Percentiles rank a stretch among this genome's conserved stretches.
Evolutionary conservation across 495 filamentous ascomycete genomes (phyloP).

Genomic region (Aspergillus heteromorphus): DNA sequence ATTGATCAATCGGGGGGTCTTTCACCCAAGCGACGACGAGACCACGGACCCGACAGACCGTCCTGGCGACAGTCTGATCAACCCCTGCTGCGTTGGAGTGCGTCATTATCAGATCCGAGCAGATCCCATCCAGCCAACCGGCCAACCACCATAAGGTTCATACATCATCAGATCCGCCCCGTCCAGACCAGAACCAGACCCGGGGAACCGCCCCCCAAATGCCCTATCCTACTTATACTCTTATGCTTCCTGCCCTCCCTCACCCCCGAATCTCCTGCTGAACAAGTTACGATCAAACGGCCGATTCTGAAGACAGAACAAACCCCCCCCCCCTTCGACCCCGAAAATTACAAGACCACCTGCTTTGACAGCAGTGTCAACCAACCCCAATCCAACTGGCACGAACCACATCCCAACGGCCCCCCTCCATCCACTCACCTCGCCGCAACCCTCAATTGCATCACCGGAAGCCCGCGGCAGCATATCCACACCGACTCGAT

Average conservation of each 20-base stretch:
- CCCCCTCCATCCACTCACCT: background rate
- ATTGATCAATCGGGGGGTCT: background rate
- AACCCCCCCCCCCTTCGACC: too few species aligned
- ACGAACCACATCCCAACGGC: background rate
- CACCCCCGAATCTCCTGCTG: background rate
- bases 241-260: background rate
- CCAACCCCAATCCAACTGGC: background rate
- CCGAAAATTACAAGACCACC: background rate
- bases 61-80: background rate
- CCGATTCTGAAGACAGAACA: background rate
- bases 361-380: background rate
- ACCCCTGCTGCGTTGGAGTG: background rate
- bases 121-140: too few species aligned
- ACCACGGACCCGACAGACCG: background rate
- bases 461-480: slow-evolving; percentile 17
- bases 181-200: background rate
- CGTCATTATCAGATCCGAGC: background rate
- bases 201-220: background rate
- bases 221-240: too few species aligned
- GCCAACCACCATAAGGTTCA: background rate
- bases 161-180: background rate
- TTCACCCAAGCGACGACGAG: background rate
- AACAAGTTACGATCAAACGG: background rate
- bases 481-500: background rate
- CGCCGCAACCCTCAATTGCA: background rate